Base-by-base conservation (phyloP, 2,329 filamentous ascomycete species). In the Podosphaera aphanis region DNA sequence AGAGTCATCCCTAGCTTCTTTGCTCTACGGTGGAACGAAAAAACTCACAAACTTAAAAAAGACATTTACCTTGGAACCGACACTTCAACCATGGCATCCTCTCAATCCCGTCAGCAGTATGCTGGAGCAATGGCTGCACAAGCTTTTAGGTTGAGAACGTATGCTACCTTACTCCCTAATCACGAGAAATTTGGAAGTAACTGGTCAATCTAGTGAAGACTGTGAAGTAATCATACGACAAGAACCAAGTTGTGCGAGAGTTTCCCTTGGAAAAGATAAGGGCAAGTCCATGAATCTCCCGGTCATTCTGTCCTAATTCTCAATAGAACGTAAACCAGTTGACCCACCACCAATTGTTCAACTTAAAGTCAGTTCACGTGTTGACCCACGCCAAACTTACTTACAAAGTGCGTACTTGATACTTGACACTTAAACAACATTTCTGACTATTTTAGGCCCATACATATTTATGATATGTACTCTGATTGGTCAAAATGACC, bases 271-370 rank as follows among this genome's bases (percentile, higher is more conserved):
- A 52, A 84, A 84, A 60, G 80, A 84, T 57, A 84, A 84, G 66
- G 72, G 78, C 80, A 62, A 45, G 61, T 19, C 23, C 10, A 18
- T 13, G 31, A 16, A 33, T 20, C 11, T 6, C 29, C 21, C 5
- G 19, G 36, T 5, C 3, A 25, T n/a, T 20, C 16, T 29, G 13
- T 19, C n/a, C 33, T 38, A 38, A 38, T 18, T n/a, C 27, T 13
- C 18, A 21, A 21, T 43, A 82, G 80, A 83, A 57, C 77, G 84
- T 53, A 92, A 92, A 61, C 83, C 84, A 6, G 74, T 93, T 56
- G 84, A 93, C 59, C 84, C 86, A 44, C 84, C 84, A 11, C 84
- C 84, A 37, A 82, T 93, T 54, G 66, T 93, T 40, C 77, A 88
- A 62, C 68, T 93, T 41, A 60, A 71, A 46, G 64, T 70, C 47